Conservation (phyloP, 768 basidiomycete species). For the Boletus rubescentipes region DNA sequence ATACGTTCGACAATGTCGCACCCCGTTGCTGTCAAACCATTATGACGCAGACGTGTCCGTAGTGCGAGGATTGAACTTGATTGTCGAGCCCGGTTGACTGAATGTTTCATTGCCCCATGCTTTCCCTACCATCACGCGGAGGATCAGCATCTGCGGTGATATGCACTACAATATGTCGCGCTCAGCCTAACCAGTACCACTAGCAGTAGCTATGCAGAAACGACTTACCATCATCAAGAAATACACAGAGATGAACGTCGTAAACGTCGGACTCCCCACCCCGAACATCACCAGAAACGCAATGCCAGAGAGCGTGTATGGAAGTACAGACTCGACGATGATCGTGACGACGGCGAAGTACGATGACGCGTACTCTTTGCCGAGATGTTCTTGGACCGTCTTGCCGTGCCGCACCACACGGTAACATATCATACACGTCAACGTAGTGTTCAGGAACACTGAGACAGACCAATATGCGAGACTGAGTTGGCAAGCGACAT, state of each 20-base stretch:
- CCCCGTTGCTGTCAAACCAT: too few species aligned
- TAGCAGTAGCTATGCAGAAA: not conserved
- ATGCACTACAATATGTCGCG: not conserved
- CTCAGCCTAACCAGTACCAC: not conserved
- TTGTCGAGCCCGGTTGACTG: too few species aligned
- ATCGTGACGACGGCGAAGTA: slow-evolving; percentile 14
- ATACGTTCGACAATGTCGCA: too few species aligned
- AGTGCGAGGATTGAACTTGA: too few species aligned
- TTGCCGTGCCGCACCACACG: slow-evolving; percentile 10
- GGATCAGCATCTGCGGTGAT: too few species aligned
- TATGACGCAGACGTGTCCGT: too few species aligned
- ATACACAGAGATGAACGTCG: slow-evolving; percentile 9
- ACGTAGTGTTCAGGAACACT: not conserved
- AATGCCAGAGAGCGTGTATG: slow-evolving; percentile 8
- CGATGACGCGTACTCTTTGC: not conserved
- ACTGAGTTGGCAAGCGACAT: slow-evolving; percentile 1
- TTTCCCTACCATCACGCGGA: too few species aligned
- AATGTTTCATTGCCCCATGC: too few species aligned
- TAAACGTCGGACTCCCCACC: slow-evolving; percentile 6
- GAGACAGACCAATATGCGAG: slow-evolving; percentile 10
- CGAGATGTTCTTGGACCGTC: slow-evolving; percentile 4
- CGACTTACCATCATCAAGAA: slow-evolving; percentile 16
- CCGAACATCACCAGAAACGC: slow-evolving; percentile 5
- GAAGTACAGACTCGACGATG: slow-evolving; percentile 10
- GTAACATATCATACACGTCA: slow-evolving; percentile 14